A percentile compares a stretch with the other conserved stretches of the same genome.
phyloP scores from a whole-genome alignment of 2,329 filamentous ascomycete species.

The Nothopassalora personata region DNA sequence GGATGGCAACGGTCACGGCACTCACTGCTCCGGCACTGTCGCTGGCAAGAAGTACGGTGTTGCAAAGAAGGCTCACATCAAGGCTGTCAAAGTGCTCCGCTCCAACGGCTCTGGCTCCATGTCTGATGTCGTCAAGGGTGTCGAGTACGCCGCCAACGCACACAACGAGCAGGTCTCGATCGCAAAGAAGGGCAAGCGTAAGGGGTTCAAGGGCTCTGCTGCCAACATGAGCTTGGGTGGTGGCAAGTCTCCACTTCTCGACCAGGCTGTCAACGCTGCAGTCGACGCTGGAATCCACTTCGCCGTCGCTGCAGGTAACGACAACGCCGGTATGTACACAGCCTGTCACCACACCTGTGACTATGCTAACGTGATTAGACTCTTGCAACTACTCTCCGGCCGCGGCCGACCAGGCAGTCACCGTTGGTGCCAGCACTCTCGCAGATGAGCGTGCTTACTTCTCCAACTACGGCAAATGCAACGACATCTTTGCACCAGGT shows the following conservation, averaged over 20 bases:
- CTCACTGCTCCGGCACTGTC: constrained; percentile 97
- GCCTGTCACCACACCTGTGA: not conserved
- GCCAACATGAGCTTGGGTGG: constrained; percentile 99
- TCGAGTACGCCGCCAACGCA: constrained; percentile 82
- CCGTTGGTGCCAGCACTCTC: constrained; percentile 89
- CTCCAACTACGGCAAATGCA: constrained; percentile 99
- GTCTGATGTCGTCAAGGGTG: constrained; percentile 97
- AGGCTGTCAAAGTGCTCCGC: constrained; percentile 95
- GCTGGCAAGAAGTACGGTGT: constrained; percentile 99
- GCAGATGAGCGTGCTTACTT: constrained; percentile 97
- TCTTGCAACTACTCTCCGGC: constrained; percentile 99
- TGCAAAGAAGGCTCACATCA: constrained; percentile 95
- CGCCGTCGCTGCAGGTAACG: constrained; percentile 95
- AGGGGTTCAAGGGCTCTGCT: constrained; percentile 97
- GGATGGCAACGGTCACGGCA: constrained; percentile 97
- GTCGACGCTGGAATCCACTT: constrained; percentile 92
- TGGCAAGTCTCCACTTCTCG: constrained; percentile 89
- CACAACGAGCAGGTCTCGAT: constrained; percentile 70
- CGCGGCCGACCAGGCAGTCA: constrained; percentile 84
- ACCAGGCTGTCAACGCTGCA: constrained; percentile 88
- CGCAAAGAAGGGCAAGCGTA: constrained; percentile 79
- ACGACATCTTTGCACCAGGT: constrained; percentile 89
- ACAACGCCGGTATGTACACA: constrained; percentile 60
- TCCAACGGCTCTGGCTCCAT: constrained; percentile 97
- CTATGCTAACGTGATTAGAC: constrained; percentile 46